Evolutionary conservation across 306 rosid genomes (phyloP), one percentile per base, ranked within the genome.

Genomic region (Cyamopsis tetragonoloba): DNA sequence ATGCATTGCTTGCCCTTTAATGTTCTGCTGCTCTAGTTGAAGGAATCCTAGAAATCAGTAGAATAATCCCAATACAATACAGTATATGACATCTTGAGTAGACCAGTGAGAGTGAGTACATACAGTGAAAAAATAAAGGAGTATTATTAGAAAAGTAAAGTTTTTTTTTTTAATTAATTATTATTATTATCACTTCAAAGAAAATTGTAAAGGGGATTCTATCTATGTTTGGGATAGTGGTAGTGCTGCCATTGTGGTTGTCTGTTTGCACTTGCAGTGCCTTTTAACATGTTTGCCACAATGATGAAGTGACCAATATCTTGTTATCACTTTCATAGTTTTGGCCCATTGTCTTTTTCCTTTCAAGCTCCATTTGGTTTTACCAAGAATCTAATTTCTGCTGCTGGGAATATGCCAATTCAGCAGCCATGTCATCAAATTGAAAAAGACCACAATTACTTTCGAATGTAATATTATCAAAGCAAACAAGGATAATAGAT

Each of bases 351-450:
- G 35, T 27, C 17, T 1, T 15, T 34, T 66, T 56, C 44, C 18
- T 15, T 7, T 2, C 27, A 1, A 0, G 9, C 57, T 41, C 2
- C 15, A 24, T 43, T 32, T 18, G 55, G 58, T 24, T 44, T n/a
- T 15, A 30, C 17, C 44, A 56, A 64, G 80, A 74, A 74, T 79
- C 73, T 54, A 57, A 2, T 49, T 71, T 58, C 1, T 58, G 70
- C 17, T 65, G 3, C 53, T 14, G 5, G 48, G 80, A 79, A 79
- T 79, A 74, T 79, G 59, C 80, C 70, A 69, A 74, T 62, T 53
- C 9, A 68, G 65, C 0, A 74, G 27, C 69, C 37, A 20, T 56
- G 70, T 62, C 77, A 53, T 62, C 77, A 53, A 54, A 47, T 58
- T 28, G 65, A 48, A 9, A 15, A 9, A 61, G 56, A 64, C 58